Base-by-base conservation (phyloP, 2,329 filamentous ascomycete genomes). In the Ascochyta viciae-villosae region DNA sequence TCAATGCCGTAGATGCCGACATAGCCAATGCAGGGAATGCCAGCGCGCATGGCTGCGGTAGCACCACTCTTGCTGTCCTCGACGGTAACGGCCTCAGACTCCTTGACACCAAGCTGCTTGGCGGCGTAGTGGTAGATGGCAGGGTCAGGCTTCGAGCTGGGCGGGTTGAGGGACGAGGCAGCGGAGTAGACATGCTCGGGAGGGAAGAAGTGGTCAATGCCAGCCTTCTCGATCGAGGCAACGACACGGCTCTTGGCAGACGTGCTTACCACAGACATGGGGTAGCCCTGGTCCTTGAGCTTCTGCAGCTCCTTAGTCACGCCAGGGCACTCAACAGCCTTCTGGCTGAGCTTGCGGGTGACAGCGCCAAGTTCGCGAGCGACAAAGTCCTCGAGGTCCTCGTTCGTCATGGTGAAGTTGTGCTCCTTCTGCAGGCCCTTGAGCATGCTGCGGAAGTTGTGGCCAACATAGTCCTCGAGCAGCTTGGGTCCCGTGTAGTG, bases 361-460 rank as follows among this genome's bases (percentile, higher is more conserved):
- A 96, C 92, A 63, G 87, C 87, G 71, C 91, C 90, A 73, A 96
- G 89, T 78, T 96, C 92, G 67, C 83, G 82, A 67, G 80, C 82
- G 60, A 96, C 91, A 74, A 91, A 96, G 37, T 73, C 75, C 67
- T 95, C 87, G 54, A 92, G 78, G 72, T 96, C 90, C 2, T 85
- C 86, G 19, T 82, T 76, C 24, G 77, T 67, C 78, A 96, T 85
- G 49, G 83, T 78, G 78, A 96, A 94, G 77, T 83, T 82, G 82
- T 91, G 87, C 77, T 90, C 89, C 76, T 86, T 80, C 77, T 92
- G 87, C 58, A 96, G 86, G 58, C 86, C 87, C 56, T 81, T 77
- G 79, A 96, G 88, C 91, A 96, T 96, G 78, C 91, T 91, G 66
- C 92, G 91, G 85, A 96, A 96, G 84, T 96, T 96, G 76, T 95